Conservation (phyloP, 1,139 yeast species). For the Meyerozyma guilliermondii region DNA sequence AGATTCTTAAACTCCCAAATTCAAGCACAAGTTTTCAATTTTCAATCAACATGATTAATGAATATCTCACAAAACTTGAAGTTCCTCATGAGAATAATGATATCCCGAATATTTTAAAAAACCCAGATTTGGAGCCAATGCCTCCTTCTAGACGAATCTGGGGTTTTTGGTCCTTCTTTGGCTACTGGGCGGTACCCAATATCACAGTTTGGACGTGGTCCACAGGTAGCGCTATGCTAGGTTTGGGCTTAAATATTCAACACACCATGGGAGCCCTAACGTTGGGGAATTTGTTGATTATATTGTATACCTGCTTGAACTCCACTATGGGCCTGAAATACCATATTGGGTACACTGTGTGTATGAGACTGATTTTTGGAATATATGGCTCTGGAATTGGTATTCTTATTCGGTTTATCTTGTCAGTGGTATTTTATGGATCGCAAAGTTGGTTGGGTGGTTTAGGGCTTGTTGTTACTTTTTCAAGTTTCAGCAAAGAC, state of each 20-base stretch:
- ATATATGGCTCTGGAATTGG: constrained; percentile 24
- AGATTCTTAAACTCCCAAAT: neutral
- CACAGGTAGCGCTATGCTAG: constrained; percentile 3
- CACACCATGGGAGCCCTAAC: constrained; percentile 4
- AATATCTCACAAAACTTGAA: neutral
- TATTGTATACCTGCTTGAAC: neutral
- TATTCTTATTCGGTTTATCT: constrained; percentile 23
- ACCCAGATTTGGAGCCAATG: constrained; percentile 15
- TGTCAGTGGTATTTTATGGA: constrained; percentile 30
- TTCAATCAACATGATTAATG: neutral
- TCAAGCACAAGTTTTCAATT: neutral
- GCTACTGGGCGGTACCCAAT: constrained; percentile 12
- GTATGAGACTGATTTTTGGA: constrained; percentile 29
- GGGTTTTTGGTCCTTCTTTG: constrained; percentile 13
- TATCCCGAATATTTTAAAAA: constrained; percentile 1
- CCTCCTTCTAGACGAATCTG: constrained; percentile 17
- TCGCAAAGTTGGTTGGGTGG: constrained; percentile 30
- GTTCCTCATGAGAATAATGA: neutral
- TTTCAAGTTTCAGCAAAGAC: constrained; percentile 10
- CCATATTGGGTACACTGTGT: constrained; percentile 32
- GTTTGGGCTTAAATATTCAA: neutral
- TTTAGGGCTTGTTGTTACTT: constrained; percentile 10
- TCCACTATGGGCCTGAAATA: constrained; percentile 4
- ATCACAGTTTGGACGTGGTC: constrained; percentile 5
- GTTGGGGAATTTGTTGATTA: neutral